Percentiles rank a stretch among this genome's conserved stretches.
Evolutionary conservation across 1,139 yeast genomes (phyloP).

Genomic region (Blastobotrys serpentis): DNA sequence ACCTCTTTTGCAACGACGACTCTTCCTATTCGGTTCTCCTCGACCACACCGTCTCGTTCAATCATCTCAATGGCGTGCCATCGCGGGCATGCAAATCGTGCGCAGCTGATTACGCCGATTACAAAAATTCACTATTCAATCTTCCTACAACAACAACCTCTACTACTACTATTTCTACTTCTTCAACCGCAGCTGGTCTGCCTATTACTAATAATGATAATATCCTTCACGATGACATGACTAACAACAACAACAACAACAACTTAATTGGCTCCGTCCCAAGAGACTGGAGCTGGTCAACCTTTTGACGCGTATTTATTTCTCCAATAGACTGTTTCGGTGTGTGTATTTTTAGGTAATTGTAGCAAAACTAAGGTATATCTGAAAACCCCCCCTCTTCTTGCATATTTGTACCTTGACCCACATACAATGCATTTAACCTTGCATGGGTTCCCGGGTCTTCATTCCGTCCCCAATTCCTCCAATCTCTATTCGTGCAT

Average conservation of each 20-base stretch:
- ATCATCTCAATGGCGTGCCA: slow-evolving; percentile 62
- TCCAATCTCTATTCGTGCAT: no score
- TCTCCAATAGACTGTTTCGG: no score
- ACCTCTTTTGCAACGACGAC: slow-evolving; percentile 76
- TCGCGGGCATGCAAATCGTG: slow-evolving; percentile 80
- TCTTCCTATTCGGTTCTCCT: slow-evolving; percentile 50
- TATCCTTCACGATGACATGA: slow-evolving; percentile 5
- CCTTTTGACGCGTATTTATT: slow-evolving; percentile 34
- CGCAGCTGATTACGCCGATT: slow-evolving; percentile 50
- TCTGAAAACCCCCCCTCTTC: no score
- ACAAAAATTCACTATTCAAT: slow-evolving; percentile 11
- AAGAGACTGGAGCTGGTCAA: slow-evolving; percentile 47
- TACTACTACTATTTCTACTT: background rate
- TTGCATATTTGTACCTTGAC: no score
- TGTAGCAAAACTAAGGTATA: no score
- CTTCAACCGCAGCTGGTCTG: slow-evolving; percentile 8
- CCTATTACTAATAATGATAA: background rate
- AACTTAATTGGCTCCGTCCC: slow-evolving; percentile 41
- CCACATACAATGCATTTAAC: no score
- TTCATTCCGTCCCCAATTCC: no score
- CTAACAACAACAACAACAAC: slow-evolving; percentile 22
- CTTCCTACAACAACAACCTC: no score
- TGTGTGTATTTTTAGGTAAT: slow-evolving; percentile 5
- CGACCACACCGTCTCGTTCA: slow-evolving; percentile 72
- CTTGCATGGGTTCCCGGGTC: no score